Evolutionary conservation across 257 asterid species (phyloP).

Genomic region (Misopates orontium): DNA sequence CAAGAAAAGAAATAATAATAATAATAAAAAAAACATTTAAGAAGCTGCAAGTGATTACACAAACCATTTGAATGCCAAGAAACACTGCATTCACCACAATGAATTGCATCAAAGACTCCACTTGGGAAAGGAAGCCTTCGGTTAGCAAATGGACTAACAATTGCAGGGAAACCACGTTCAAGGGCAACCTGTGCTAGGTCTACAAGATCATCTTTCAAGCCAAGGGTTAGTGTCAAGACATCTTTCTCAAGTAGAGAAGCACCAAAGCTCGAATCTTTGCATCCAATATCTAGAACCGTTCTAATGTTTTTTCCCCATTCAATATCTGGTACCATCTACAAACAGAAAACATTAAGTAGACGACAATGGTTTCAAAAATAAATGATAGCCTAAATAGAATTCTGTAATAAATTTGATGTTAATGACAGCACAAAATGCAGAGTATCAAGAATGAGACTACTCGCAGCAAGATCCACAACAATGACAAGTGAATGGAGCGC

Average conservation of each 20-base stretch:
- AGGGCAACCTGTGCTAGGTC: slow-evolving; percentile 88
- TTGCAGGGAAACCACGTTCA: slow-evolving; percentile 92
- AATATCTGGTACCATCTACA: slow-evolving; percentile 96
- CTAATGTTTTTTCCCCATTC: slow-evolving; percentile 97
- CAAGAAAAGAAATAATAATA: slow-evolving; percentile 11
- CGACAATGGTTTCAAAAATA: slow-evolving; percentile 18
- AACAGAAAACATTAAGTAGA: slow-evolving; percentile 32
- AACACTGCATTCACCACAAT: slow-evolving; percentile 75
- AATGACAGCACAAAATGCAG: neutral
- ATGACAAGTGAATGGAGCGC: too few relatives aligned
- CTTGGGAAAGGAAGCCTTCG: slow-evolving; percentile 91
- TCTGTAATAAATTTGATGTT: slow-evolving; percentile 10
- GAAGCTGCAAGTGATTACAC: slow-evolving; percentile 27
- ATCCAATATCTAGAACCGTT: slow-evolving; percentile 78
- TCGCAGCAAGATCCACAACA: too few relatives aligned
- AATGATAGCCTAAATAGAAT: slow-evolving; percentile 14
- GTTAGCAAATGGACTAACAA: slow-evolving; percentile 70
- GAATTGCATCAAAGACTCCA: slow-evolving; percentile 87
- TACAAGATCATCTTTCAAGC: slow-evolving; percentile 82
- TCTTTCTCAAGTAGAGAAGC: slow-evolving; percentile 73
- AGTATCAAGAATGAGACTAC: slow-evolving; percentile 1
- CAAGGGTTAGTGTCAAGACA: slow-evolving; percentile 74
- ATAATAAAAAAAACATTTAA: slow-evolving; percentile 16
- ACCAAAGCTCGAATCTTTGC: slow-evolving; percentile 81
- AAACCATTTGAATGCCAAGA: slow-evolving; percentile 88